Conservation (phyloP, 805 yeast species). For the Crinitomyces ghanaensis region DNA sequence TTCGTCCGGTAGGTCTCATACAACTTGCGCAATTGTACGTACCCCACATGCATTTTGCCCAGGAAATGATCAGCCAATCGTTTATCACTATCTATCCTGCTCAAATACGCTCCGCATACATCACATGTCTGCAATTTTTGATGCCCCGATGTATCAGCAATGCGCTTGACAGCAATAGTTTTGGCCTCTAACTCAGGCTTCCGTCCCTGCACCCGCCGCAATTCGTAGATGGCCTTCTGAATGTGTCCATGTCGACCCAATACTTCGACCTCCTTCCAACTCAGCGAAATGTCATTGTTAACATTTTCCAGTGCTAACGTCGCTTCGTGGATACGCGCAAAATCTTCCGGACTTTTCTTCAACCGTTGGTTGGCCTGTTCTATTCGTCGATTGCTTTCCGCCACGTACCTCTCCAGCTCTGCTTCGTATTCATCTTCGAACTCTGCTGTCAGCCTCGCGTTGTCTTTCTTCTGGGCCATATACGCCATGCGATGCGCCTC, state of each 20-base stretch:
- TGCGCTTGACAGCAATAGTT: conserved; percentile 56
- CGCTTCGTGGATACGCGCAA: conserved; percentile 30
- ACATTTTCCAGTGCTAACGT: conserved; percentile 26
- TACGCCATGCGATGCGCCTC: conserved; percentile 66
- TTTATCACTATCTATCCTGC: conserved; percentile 76
- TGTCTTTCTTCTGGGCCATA: conserved; percentile 27
- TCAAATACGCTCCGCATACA: conserved; percentile 79
- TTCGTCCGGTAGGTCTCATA: conserved; percentile 14
- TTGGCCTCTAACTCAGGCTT: conserved; percentile 45
- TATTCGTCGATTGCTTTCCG: conserved; percentile 57
- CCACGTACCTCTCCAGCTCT: conserved; percentile 43
- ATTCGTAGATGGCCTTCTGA: conserved; percentile 33
- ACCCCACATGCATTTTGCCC: conserved; percentile 80
- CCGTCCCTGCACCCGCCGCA: conserved; percentile 38
- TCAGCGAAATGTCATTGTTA: conserved; percentile 53
- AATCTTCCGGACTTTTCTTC: conserved; percentile 67
- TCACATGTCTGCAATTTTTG: conserved; percentile 87
- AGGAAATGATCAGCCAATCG: conserved; percentile 81
- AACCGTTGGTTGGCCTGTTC: conserved; percentile 50
- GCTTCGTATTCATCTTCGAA: conserved; percentile 36
- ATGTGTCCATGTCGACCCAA: conserved; percentile 40
- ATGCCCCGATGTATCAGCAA: conserved; percentile 70
- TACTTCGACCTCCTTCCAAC: conserved; percentile 52
- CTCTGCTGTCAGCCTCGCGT: conserved; percentile 33
- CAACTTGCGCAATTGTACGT: conserved; percentile 52